Evolutionary conservation across 495 filamentous ascomycete genomes (phyloP).

Genomic region (Astrocystis sublimbata): DNA sequence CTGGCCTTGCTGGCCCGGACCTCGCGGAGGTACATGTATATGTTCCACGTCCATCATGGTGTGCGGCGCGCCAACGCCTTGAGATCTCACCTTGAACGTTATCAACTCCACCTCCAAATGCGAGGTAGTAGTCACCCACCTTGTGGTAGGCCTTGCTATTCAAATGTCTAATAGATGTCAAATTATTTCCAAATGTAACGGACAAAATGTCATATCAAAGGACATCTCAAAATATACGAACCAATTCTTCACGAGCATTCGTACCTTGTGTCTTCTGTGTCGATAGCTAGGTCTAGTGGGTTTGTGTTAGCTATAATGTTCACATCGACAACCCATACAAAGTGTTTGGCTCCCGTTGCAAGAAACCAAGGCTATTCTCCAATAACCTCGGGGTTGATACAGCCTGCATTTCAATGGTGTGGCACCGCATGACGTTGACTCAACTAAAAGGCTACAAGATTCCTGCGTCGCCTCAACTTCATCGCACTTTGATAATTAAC

Average conservation of each 20-base stretch:
- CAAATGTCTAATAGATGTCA: too few species aligned
- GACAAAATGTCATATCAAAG: background rate
- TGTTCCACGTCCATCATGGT: background rate
- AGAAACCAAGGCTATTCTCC: background rate
- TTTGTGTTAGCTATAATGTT: background rate
- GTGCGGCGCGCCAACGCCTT: background rate
- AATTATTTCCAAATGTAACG: too few species aligned
- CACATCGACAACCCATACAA: background rate
- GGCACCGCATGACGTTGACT: constrained; percentile 1
- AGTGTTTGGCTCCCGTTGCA: background rate
- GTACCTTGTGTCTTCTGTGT: background rate
- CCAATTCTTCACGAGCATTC: background rate
- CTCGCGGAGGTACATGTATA: background rate
- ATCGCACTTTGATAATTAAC: constrained; percentile 2
- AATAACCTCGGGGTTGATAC: background rate
- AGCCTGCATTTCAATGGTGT: constrained; percentile 7
- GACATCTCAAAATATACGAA: background rate
- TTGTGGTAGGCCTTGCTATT: background rate
- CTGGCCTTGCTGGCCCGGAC: background rate
- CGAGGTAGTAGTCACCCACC: background rate
- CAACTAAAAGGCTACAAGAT: background rate
- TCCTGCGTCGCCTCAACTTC: background rate
- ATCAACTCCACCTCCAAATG: background rate
- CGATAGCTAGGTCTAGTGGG: background rate
- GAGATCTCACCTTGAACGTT: background rate